Conservation (phyloP, 1,139 yeast genomes). For the Nakaseomyces uthaithaninus region DNA sequence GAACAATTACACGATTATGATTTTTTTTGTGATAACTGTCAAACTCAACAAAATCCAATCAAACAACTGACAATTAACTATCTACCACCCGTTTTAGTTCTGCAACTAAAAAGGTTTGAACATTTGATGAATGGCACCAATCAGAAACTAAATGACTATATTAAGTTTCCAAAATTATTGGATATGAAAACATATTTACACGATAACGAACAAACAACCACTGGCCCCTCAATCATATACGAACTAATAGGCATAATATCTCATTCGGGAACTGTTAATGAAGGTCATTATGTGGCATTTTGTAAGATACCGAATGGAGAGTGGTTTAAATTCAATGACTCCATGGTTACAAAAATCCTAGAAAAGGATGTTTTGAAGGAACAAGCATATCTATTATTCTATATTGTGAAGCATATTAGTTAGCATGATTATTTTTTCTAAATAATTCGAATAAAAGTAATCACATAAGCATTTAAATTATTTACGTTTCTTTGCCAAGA, state of each 20-base stretch:
- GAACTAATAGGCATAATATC: conserved; percentile 81
- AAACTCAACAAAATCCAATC: conserved; percentile 51
- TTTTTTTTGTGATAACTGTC: conserved; percentile 64
- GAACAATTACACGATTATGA: conserved; percentile 64
- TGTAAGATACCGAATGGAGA: conserved; percentile 60
- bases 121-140: conserved; percentile 48
- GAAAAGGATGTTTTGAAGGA: conserved; percentile 57
- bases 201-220: conserved; percentile 14
- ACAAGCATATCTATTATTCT: conserved; percentile 74
- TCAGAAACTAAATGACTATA: conserved; percentile 67
- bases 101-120: conserved; percentile 82
- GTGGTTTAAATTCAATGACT: conserved; percentile 91
- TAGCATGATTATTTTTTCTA: conserved; percentile 3
- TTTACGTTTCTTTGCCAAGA: conserved; percentile 22
- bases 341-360: conserved; percentile 62
- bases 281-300: conserved; percentile 86
- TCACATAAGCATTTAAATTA: conserved; percentile 6
- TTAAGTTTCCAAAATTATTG: conserved; percentile 62
- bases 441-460: neutral
- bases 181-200: conserved; percentile 59
- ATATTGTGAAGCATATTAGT: conserved; percentile 39
- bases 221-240: conserved; percentile 39
- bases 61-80: conserved; percentile 62
- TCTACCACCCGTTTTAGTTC: conserved; percentile 68
- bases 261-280: conserved; percentile 86